Percentiles rank a stretch among this genome's conserved stretches.
phyloP scores from a whole-genome alignment of 495 filamentous ascomycete genomes.

The Lentithecium fluviatile region DNA sequence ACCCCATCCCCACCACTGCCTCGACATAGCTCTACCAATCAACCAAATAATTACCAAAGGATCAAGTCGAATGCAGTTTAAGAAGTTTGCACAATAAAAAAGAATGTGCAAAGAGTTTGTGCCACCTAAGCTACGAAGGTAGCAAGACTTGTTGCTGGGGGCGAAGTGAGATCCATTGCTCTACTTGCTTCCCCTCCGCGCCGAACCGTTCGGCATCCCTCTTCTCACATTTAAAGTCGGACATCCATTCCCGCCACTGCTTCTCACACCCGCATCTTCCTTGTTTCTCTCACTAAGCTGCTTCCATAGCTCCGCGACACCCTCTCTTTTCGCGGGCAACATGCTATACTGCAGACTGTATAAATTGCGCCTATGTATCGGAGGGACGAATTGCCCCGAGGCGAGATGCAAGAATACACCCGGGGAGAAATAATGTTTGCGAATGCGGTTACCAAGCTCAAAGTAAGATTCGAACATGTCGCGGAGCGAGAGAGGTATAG shows the following conservation, averaged over 20 bases:
- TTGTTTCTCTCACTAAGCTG: slow-evolving; percentile 51
- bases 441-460: slow-evolving; percentile 85
- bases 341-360: slow-evolving; percentile 99
- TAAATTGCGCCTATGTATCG: slow-evolving; percentile 88
- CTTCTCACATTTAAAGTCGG: slow-evolving; percentile 9
- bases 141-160: too few species aligned
- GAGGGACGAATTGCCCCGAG: slow-evolving; percentile 80
- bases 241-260: slow-evolving; percentile 11
- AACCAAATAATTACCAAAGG: too few species aligned
- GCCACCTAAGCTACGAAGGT: too few species aligned
- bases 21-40: too few species aligned
- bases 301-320: slow-evolving; percentile 82
- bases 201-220: not conserved
- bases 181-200: not conserved
- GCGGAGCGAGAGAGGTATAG: slow-evolving; percentile 82
- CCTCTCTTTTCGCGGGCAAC: slow-evolving; percentile 78
- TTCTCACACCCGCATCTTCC: not conserved
- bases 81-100: too few species aligned
- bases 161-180: not conserved
- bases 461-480: slow-evolving; percentile 98
- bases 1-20: too few species aligned
- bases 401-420: slow-evolving; percentile 81
- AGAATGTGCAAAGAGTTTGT: too few species aligned
- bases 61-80: too few species aligned
- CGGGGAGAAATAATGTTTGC: slow-evolving; percentile 91